These are phyloP conservation scores for Alternaria sp. DNA, from an alignment of 2,329 filamentous ascomycete genomes.

Conservation along the genomic window DNA sequence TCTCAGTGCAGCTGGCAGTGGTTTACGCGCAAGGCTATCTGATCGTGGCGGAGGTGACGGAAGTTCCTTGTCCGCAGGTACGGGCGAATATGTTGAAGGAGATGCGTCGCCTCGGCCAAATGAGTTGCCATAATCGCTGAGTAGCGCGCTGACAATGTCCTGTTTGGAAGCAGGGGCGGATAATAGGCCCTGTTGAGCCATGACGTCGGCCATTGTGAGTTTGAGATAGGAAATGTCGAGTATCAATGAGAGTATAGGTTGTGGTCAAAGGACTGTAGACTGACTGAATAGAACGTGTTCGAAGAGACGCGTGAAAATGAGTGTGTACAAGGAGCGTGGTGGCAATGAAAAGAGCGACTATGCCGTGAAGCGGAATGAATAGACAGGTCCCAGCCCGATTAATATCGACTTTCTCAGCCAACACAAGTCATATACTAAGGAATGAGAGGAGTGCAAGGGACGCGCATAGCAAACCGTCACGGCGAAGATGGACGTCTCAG, in stretches of 20 bases:
- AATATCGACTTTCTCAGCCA: slow-evolving; percentile 29
- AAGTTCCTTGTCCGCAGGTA: slow-evolving; percentile 43
- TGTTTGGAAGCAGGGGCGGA: slow-evolving; percentile 45
- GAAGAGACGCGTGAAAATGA: slow-evolving; percentile 6
- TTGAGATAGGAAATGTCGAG: slow-evolving; percentile 3
- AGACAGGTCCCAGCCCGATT: slow-evolving; percentile 33
- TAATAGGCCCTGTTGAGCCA: slow-evolving; percentile 36
- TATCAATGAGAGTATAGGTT: slow-evolving; percentile 12
- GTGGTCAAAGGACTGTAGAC: not conserved
- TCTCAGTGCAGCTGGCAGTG: slow-evolving; percentile 34
- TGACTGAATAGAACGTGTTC: slow-evolving; percentile 17
- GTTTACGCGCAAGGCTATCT: slow-evolving; percentile 37
- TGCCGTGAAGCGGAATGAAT: slow-evolving; percentile 23
- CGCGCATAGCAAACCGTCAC: slow-evolving; percentile 31
- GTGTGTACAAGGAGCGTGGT: slow-evolving; percentile 23
- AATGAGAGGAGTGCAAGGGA: slow-evolving; percentile 33
- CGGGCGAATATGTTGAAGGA: slow-evolving; percentile 34
- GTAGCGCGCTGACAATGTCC: slow-evolving; percentile 51
- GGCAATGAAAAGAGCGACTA: slow-evolving; percentile 29
- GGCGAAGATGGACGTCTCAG: slow-evolving; percentile 46
- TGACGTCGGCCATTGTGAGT: slow-evolving; percentile 40
- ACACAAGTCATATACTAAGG: slow-evolving; percentile 23
- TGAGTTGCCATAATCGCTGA: slow-evolving; percentile 50
- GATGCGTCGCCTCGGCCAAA: slow-evolving; percentile 39
- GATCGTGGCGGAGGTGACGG: slow-evolving; percentile 41